Base-by-base conservation (phyloP, 192 early-diverging fungal species). In the Rhizophlyctis rosea region DNA sequence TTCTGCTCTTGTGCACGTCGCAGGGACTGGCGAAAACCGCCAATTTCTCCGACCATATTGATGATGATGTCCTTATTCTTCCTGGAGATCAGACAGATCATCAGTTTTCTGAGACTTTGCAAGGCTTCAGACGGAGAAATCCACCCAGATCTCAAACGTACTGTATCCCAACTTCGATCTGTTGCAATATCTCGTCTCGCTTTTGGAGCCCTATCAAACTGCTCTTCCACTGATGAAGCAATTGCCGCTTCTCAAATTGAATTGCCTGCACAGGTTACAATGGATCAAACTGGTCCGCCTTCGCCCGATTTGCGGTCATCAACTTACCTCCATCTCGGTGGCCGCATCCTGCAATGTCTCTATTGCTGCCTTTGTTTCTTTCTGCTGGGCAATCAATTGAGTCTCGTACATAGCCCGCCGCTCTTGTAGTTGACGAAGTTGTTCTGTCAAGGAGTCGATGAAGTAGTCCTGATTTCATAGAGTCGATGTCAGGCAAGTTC, bases 211-310 rank as follows among this genome's bases (percentile, higher is more conserved):
- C 82, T 35, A 84, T 79, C 30, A 86, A 55, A 34, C 64, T 66
- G 58, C 75, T 78, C 55, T 86, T 86, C 84, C 84, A 86, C 54
- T 86, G 81, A 58, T 81, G 75, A 13, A 84, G 36, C 23, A 86
- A 66, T 61, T 84, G 81, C 36, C 76, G 53, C 66, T 86, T 86
- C 70, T 86, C 84, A 70, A 79, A 86, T 52, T 80, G 75, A 29
- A 86, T 85, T 11, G 83, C 83, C 65, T 71, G 14, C 24, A 18
- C 2, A 55, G 18, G 24, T 18, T 14, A 3, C 1, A 18, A 30
- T 25, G 11, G 59, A 29, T 29, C 16, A 63, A 21, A 4, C 47
- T 25, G 59, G 24, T 29, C 16, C 21, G 1, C 18, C 13, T 16
- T 64, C 18, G 13, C 29, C 3, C 27, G 28, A 24, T 55, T 62